Evolutionary conservation across 2,329 filamentous ascomycete species (phyloP).

Genomic region (Mariannaea elegans): DNA sequence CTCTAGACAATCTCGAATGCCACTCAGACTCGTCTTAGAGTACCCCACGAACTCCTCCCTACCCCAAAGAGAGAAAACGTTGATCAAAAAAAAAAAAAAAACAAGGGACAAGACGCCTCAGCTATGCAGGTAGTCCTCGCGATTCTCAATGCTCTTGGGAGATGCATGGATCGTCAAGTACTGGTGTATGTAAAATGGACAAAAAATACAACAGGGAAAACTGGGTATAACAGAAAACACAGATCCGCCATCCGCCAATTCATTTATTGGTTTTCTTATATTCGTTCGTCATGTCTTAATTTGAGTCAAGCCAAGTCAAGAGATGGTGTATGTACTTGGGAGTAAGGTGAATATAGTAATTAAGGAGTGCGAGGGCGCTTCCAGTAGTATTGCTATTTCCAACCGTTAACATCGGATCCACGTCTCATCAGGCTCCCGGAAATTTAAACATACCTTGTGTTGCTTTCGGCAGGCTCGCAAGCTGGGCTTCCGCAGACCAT

Average conservation of each 20-base stretch:
- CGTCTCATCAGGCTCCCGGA: background rate
- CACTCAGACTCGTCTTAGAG: too few relatives aligned
- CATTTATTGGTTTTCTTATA: background rate
- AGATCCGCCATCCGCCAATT: conserved; percentile 22
- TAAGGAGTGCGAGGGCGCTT: conserved; percentile 69
- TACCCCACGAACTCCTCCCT: too few relatives aligned
- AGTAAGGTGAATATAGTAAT: conserved; percentile 23
- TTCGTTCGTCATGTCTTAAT: conserved; percentile 9
- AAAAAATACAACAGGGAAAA: conserved; percentile 22
- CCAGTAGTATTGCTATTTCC: conserved; percentile 73
- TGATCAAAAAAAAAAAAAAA: background rate
- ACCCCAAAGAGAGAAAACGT: too few relatives aligned
- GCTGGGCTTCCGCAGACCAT: conserved; percentile 87
- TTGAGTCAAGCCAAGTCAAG: background rate
- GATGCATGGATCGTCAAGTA: conserved; percentile 21
- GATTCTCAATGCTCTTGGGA: conserved; percentile 9
- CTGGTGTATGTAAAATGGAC: background rate
- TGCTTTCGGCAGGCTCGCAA: conserved; percentile 91
- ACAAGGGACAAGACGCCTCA: conserved; percentile 28
- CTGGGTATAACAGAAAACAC: conserved; percentile 37
- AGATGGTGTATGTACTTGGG: conserved; percentile 17
- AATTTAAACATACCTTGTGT: conserved; percentile 82
- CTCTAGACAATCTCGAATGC: too few relatives aligned
- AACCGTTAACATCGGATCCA: conserved; percentile 24
- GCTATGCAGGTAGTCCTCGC: conserved; percentile 37